Evolutionary conservation across 371 early-diverging fungal species (phyloP), one percentile per base, ranked within the genome.

Genomic region (Cokeromyces recurvatus): DNA sequence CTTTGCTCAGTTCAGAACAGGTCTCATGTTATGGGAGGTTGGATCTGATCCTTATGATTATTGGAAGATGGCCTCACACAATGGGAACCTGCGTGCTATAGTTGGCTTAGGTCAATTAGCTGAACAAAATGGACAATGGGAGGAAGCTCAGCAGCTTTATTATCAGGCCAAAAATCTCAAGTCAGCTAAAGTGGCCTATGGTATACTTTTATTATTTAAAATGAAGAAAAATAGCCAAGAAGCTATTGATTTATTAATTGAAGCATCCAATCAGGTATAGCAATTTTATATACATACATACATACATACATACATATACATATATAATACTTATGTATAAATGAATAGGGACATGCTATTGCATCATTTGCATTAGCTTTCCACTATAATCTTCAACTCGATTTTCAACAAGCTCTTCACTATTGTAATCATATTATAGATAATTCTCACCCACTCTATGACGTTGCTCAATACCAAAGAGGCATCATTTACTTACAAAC

Each of bases 1-100:
- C 11, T 53, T 53, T 21, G 59, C 59, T 22, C 59, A 58, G 8
- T 58, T 53, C 23, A 44, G 49, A 5, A 32, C 49, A n/a, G 59
- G 59, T 6, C 27, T 40, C 3, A 58, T 58, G 59, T 32, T 58
- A 2, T 53, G 35, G 22, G 59, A 58, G 24, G 19, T 29, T 2
- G n/a, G n/a, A n/a, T n/a, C n/a, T n/a, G n/a, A n/a, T n/a, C n/a
- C n/a, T n/a, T 27, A 27, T 27, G 7, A 7, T 27, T 58, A 58
- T 29, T 23, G 52, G 23, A 25, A 17, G 8, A 42, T 45, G 22
- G 34, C 53, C 2, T 39, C 48, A 20, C 38, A 37, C 24, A 48
- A 58, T 41, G 59, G 59, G 4, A 53, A 53, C 31, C 29, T 25
- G 2, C 48, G 53, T 32, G 53, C 59, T 1, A 40, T 35, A 2